These are phyloP conservation scores for Martiniozyma asiatica DNA, from an alignment of 1,139 yeast species.

Conservation along the genomic window DNA sequence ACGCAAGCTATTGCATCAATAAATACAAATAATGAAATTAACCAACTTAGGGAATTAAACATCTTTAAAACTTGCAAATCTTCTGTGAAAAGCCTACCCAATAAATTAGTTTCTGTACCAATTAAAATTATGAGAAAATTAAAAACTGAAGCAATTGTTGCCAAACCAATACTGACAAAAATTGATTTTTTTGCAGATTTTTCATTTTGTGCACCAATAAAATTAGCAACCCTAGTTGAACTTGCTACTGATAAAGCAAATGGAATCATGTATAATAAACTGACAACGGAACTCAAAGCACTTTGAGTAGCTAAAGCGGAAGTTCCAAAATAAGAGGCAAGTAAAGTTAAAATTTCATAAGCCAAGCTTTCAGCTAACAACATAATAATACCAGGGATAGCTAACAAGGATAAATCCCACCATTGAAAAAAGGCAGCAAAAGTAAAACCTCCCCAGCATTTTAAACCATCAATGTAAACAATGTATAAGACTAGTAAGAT, in stretches of 20 bases:
- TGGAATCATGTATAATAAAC: conserved; percentile 74
- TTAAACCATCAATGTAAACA: conserved; percentile 47
- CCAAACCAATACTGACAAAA: conserved; percentile 47
- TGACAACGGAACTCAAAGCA: conserved; percentile 71
- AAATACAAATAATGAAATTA: conserved; percentile 61
- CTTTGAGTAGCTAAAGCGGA: conserved; percentile 80
- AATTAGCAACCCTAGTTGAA: conserved; percentile 79
- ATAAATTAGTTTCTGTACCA: conserved; percentile 38
- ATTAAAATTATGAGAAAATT: conserved; percentile 41
- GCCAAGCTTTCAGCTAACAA: conserved; percentile 65
- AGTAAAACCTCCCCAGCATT: conserved; percentile 61
- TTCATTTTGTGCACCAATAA: conserved; percentile 67
- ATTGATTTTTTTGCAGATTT: conserved; percentile 55
- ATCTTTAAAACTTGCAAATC: conserved; percentile 50
- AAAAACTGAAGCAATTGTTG: conserved; percentile 47
- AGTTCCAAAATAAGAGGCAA: conserved; percentile 75
- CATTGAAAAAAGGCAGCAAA: conserved; percentile 43
- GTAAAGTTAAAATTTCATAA: conserved; percentile 57
- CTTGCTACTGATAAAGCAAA: conserved; percentile 83
- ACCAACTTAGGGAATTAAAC: conserved; percentile 46
- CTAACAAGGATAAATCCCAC: conserved; percentile 46
- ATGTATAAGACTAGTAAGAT: conserved; percentile 42
- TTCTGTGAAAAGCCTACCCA: conserved; percentile 58
- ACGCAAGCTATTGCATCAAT: conserved; percentile 78
- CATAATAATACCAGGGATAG: conserved; percentile 66